Base-by-base conservation (phyloP, 441 rosid species). In the Gossypium schwendimanii region DNA sequence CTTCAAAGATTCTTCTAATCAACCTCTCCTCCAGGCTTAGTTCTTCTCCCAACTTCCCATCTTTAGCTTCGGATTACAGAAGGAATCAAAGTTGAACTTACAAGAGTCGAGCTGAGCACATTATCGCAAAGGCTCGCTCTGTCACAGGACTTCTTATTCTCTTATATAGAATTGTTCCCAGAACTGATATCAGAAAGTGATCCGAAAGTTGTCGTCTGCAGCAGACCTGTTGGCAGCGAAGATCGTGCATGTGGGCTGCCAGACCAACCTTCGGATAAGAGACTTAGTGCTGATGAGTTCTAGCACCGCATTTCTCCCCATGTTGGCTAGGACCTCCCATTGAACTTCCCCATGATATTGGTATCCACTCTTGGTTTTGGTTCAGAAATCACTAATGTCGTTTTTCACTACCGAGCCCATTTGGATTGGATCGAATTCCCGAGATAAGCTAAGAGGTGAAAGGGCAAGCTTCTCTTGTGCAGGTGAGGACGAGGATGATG, bases 181-280 rank as follows among this genome's bases (percentile, higher is more conserved):
- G 89, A 84, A 65, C 98, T 89, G 83, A 91, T 86, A 79, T 89
- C 89, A 18, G 97, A 88, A 63, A 86, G 87, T 1, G 96, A 85
- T 39, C 81, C 84, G 44, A 89, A 93, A 0, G 88, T 75, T 0
- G 89, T 69, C 87, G 82, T 88, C 28, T 88, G 97, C 59, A 87
- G 71, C n/a, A 91, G 97, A 9, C 98, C 95, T 0, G 89, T 87
- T 1, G 97, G 93, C 14, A 54, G 8, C 9, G 94, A 89, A 18
- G 88, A 89, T 39, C 85, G 84, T 0, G 84, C n/a, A 3, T 78
- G 84, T 6, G 89, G 90, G 18, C 90, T 93, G 57, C 57, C 71
- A 14, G 80, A 86, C 84, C 87, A 84, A 58, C 84, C 84, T 60
- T 86, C 82, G 49, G 77, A 68, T 84, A 77, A 54, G 2, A 84